Conservation (phyloP, 371 early-diverging fungal genomes). For the Phascolomyces articulosus region DNA sequence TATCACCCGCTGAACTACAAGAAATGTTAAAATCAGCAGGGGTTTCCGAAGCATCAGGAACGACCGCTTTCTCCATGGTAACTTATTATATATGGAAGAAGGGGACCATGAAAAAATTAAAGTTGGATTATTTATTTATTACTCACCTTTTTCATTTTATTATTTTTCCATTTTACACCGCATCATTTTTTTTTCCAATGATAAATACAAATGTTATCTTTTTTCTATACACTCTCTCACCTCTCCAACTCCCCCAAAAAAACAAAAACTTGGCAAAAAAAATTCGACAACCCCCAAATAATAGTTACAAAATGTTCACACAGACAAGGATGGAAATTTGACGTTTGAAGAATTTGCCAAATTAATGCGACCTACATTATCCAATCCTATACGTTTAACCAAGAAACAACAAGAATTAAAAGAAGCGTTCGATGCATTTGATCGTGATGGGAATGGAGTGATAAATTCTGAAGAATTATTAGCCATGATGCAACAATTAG, state of each 20-base stretch:
- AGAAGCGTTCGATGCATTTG: conserved; percentile 52
- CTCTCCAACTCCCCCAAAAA: no score
- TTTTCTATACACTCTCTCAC: no score
- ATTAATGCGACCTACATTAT: conserved; percentile 46
- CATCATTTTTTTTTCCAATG: no score
- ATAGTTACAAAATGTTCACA: conserved; percentile 20
- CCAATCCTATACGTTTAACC: conserved; percentile 30
- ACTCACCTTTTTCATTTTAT: no score
- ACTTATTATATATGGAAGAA: not conserved
- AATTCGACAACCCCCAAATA: no score
- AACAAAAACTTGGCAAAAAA: no score
- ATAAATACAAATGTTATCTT: no score
- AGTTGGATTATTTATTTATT: not conserved
- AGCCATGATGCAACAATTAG: conserved; percentile 52
- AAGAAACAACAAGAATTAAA: conserved; percentile 41
- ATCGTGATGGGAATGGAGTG: conserved; percentile 41
- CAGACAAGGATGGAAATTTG: conserved; percentile 26
- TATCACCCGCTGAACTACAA: conserved; percentile 32
- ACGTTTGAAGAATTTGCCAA: conserved; percentile 45
- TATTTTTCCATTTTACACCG: no score
- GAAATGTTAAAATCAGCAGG: conserved; percentile 38
- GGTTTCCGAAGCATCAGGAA: conserved; percentile 12
- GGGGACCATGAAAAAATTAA: not conserved
- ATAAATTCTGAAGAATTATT: conserved; percentile 42
- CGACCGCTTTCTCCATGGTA: conserved; percentile 31